Evolutionary conservation across 345 rosid species (phyloP), one percentile per base, ranked within the genome.

Genomic region (Populus tremula): DNA sequence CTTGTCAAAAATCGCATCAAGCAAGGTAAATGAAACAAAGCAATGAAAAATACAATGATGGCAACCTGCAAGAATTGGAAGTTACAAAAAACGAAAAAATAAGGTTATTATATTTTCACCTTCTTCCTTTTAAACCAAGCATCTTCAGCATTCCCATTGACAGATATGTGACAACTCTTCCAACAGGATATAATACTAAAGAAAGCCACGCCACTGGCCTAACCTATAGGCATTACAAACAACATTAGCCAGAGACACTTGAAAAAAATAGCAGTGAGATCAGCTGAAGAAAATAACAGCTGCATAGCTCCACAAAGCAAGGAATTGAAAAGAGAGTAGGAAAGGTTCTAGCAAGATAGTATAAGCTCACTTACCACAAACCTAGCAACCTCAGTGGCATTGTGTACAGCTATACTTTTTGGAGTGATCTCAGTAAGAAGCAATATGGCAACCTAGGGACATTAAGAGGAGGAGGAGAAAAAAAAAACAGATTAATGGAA

Each of bases 161-260:
- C 71, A 96, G 80, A 82, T 84, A 92, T 75, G 99, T 93, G 77
- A 90, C 97, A 79, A 96, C 85, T 87, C 99, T 88, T 84, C 97
- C 98, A 45, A 96, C 98, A 50, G 97, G 99, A 84, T 96, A 96
- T 73, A 96, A 82, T 80, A 96, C 67, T 86, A 96, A 84, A 78
- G 99, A 96, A 73, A 96, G 97, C 98, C 99, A 96, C 56, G 99
- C 97, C 84, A 96, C 99, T 84, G 98, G 99, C 82, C 95, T 96
- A 86, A 93, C 99, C 99, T 96, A 89, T 84, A 93, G 68, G 76
- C 79, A 88, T 83, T 73, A 77, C 79, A 78, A 84, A 79, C 70
- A 88, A 71, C 63, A 82, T 78, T 83, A 79, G 81, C 84, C 72
- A 47, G 17, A 47, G 17, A 47, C 5, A 14, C 50, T 47, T 47